phyloP scores from a whole-genome alignment of 2,329 filamentous ascomycete genomes.

The Exophiala alcalophila region DNA sequence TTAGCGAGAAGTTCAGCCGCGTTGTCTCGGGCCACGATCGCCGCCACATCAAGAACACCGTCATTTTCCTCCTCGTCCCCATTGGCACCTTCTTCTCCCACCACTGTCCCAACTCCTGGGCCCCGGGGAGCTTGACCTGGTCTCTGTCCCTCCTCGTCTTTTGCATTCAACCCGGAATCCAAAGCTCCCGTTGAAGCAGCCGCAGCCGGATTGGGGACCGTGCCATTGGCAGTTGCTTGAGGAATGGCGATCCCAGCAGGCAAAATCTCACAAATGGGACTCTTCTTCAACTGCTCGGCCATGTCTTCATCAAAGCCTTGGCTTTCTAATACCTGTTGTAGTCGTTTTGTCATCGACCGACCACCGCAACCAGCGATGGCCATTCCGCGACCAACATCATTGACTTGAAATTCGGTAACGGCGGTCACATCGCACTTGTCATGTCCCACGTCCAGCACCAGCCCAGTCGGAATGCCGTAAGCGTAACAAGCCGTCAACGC shows the following conservation, averaged over 20 bases:
- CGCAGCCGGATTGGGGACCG: slow-evolving; percentile 52
- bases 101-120: slow-evolving; percentile 55
- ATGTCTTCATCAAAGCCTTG: slow-evolving; percentile 60
- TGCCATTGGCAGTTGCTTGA: slow-evolving; percentile 37
- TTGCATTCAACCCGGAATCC: slow-evolving; percentile 44
- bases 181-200: slow-evolving; percentile 55
- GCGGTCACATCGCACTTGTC: slow-evolving; percentile 92
- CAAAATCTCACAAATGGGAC: slow-evolving; percentile 61
- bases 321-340: slow-evolving; percentile 62
- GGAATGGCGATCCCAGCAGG: slow-evolving; percentile 54
- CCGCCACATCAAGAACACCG: slow-evolving; percentile 62
- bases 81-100: slow-evolving; percentile 49
- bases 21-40: slow-evolving; percentile 62
- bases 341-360: slow-evolving; percentile 74
- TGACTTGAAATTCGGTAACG: slow-evolving; percentile 75
- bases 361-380: slow-evolving; percentile 71
- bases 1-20: slow-evolving; percentile 61
- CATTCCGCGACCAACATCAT: slow-evolving; percentile 63
- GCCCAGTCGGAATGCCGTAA: slow-evolving; percentile 78
- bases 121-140: slow-evolving; percentile 49
- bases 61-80: slow-evolving; percentile 54
- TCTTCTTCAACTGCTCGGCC: slow-evolving; percentile 65
- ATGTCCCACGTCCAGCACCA: slow-evolving; percentile 85
- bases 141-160: slow-evolving; percentile 38
- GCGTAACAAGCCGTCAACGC: slow-evolving; percentile 76